phyloP scores from a whole-genome alignment of 352 stramenopile genomes.

The Globisporangium spinosum region DNA sequence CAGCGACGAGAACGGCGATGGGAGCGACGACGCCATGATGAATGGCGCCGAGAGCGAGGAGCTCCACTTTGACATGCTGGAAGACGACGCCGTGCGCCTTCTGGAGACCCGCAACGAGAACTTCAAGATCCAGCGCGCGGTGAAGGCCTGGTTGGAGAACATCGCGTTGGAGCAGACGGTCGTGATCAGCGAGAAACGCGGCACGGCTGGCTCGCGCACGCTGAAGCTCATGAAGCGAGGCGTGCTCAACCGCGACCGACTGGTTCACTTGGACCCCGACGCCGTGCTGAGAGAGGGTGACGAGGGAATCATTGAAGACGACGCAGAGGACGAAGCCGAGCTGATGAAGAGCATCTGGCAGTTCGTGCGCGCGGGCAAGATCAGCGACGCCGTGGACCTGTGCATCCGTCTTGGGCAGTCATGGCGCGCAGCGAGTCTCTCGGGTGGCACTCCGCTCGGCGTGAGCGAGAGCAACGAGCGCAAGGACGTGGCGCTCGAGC shows the following conservation, averaged over 20 bases:
- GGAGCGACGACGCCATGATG: constrained; percentile 32
- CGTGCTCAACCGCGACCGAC: constrained; percentile 23
- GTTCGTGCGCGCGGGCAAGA: constrained; percentile 61
- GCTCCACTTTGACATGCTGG: constrained; percentile 72
- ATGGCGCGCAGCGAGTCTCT: constrained; percentile 77
- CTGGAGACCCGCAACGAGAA: constrained; percentile 59
- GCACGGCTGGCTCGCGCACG: constrained; percentile 48
- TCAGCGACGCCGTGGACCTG: constrained; percentile 63
- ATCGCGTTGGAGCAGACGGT: constrained; percentile 70
- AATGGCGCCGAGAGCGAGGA: constrained; percentile 30
- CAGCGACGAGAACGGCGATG: constrained; percentile 31
- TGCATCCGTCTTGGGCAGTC: constrained; percentile 71
- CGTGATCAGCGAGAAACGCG: constrained; percentile 52
- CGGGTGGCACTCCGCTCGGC: constrained; percentile 54
- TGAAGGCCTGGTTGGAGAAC: constrained; percentile 80
- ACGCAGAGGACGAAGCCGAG: constrained; percentile 78
- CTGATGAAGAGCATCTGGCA: constrained; percentile 75
- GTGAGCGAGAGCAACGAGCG: constrained; percentile 52
- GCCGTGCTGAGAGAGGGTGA: constrained; percentile 64
- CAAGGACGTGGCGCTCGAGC: constrained; percentile 42
- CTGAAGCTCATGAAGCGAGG: constrained; percentile 61
- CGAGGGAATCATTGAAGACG: constrained; percentile 55
- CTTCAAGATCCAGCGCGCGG: constrained; percentile 66
- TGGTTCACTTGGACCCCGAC: constrained; percentile 68
- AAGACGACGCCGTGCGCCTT: constrained; percentile 64